These are phyloP conservation scores for Yamadazyma siamensis DNA, from an alignment of 1,139 yeast genomes.

Conservation along the genomic window DNA sequence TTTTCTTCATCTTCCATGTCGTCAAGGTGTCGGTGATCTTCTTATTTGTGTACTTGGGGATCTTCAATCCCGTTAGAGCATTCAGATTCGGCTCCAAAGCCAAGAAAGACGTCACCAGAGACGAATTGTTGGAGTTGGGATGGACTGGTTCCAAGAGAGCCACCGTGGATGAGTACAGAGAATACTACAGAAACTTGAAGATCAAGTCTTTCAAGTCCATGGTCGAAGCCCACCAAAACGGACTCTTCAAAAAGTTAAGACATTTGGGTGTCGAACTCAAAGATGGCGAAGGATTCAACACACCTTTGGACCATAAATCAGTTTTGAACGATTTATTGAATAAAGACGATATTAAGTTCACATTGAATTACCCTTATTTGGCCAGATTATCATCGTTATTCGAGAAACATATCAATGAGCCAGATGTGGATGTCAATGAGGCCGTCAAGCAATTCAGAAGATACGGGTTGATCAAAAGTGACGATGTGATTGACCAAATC, in stretches of 20 bases:
- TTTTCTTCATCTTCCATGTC: slow-evolving; percentile 70
- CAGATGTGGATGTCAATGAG: slow-evolving; percentile 30
- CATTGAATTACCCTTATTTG: slow-evolving; percentile 51
- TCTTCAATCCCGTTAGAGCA: slow-evolving; percentile 63
- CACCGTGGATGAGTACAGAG: slow-evolving; percentile 67
- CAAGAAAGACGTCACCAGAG: slow-evolving; percentile 42
- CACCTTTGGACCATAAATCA: slow-evolving; percentile 43
- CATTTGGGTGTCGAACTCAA: slow-evolving; percentile 61
- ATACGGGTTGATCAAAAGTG: slow-evolving; percentile 54
- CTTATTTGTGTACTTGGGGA: slow-evolving; percentile 60
- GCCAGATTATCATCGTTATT: slow-evolving; percentile 47
- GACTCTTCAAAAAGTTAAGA: slow-evolving; percentile 58
- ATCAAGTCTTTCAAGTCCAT: slow-evolving; percentile 74
- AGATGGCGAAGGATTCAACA: slow-evolving; percentile 79
- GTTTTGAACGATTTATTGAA: slow-evolving; percentile 25
- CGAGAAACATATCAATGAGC: slow-evolving; percentile 34
- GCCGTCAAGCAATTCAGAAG: slow-evolving; percentile 56
- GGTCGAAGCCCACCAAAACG: slow-evolving; percentile 72
- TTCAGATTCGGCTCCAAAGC: slow-evolving; percentile 28
- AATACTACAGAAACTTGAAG: slow-evolving; percentile 61
- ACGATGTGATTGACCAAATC: slow-evolving; percentile 38
- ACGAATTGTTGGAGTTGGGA: slow-evolving; percentile 65
- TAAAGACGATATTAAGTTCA: slow-evolving; percentile 33
- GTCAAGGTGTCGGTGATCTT: slow-evolving; percentile 59
- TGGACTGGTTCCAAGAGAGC: slow-evolving; percentile 91